Evolutionary conservation across 495 filamentous ascomycete genomes (phyloP).

Genomic region (Apodospora peruviana): DNA sequence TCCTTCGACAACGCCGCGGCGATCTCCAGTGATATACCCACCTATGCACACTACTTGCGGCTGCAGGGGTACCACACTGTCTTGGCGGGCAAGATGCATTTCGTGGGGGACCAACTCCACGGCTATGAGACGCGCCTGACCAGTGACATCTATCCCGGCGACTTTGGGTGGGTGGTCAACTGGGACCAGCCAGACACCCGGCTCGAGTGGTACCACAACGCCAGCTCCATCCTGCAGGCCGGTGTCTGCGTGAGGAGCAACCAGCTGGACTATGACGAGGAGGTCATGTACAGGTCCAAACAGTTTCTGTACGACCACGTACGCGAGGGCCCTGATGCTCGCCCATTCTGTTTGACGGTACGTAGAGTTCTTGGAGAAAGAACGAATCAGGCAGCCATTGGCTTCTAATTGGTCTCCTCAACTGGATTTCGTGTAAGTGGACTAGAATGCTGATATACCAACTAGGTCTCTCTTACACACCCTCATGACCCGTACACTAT

Average conservation of each 20-base stretch:
- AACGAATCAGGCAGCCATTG: background rate
- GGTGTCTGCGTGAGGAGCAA: conserved; percentile 79
- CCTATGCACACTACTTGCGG: conserved; percentile 86
- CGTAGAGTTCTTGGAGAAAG: conserved; percentile 4
- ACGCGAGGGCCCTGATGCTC: conserved; percentile 56
- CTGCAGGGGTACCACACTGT: conserved; percentile 80
- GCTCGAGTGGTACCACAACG: conserved; percentile 89
- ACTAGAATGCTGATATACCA: conserved; percentile 5
- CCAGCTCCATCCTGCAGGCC: conserved; percentile 80
- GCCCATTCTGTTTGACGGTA: conserved; percentile 79
- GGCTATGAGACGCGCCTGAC: conserved; percentile 84
- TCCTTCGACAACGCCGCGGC: conserved; percentile 83
- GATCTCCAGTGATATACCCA: conserved; percentile 69
- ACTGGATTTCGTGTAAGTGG: background rate
- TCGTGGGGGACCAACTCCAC: conserved; percentile 87
- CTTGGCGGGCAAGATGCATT: conserved; percentile 91
- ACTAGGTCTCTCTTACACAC: conserved; percentile 74
- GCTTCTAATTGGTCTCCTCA: background rate
- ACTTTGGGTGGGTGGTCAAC: conserved; percentile 84
- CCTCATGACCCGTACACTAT: conserved; percentile 92
- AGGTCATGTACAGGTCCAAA: conserved; percentile 78
- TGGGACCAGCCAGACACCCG: conserved; percentile 83
- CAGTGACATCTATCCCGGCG: conserved; percentile 87
- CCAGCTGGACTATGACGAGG: conserved; percentile 91
- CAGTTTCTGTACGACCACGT: conserved; percentile 84